Evolutionary conservation across 495 filamentous ascomycete genomes (phyloP), one percentile per base, ranked within the genome.

Genomic region (Penicillium manginii): DNA sequence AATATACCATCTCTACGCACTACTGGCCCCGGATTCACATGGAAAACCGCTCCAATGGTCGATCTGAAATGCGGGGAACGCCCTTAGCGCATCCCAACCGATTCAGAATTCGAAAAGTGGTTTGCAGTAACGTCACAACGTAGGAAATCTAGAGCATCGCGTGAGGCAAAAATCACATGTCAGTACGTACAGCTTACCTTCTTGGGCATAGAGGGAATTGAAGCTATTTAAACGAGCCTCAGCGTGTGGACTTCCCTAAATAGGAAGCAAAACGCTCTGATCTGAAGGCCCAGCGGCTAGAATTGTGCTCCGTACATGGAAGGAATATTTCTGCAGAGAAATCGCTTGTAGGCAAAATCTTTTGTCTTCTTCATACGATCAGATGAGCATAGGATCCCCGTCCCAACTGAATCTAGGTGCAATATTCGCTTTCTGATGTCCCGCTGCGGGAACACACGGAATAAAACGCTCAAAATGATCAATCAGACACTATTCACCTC

Each of bases 161-260:
- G 22, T n/a, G 37, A 42, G 23, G 45, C 26, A 33, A 32, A 23
- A 21, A 37, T 60, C 58, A 60, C 52, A 55, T 55, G 58, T 37
- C 23, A 18, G 35, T 12, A 42, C 43, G 43, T 40, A 32, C 18
- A 33, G 55, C 54, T 51, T 55, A 51, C 60, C 21, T 4, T 40
- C 22, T 62, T 62, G 35, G 60, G 60, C n/a, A 62, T 62, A 58
- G 60, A 47, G 60, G 55, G 60, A 55, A 22, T 43, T 9, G 4
- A 29, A 29, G 15, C n/a, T 3, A n/a, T n/a, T 17, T 19, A n/a
- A 43, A 19, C n/a, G 17, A 19, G 8, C 40, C 40, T 4, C n/a
- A 26, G 37, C 55, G 57, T 22, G 23, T 53, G 50, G 50, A 54
- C 31, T 54, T 59, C n/a, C 57, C 23, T 21, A 19, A 2, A 3